These are phyloP conservation scores for Hyaloscypha hepaticicola DNA, from an alignment of 495 filamentous ascomycete genomes.

Conservation along the genomic window DNA sequence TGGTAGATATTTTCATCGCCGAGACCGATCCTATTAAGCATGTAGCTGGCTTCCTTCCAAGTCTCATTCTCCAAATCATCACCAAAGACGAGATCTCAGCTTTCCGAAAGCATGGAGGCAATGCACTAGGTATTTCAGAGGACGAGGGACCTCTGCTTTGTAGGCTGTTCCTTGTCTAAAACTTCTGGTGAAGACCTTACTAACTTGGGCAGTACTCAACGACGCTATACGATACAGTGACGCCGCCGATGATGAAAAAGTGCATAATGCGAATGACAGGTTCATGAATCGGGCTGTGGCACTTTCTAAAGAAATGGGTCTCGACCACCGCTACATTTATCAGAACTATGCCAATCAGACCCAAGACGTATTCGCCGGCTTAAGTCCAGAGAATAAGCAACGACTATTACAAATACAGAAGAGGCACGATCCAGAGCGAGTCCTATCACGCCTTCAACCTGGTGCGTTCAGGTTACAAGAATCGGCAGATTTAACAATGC, in stretches of 20 bases:
- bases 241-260: constrained; percentile 11
- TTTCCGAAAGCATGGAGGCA: constrained; percentile 48
- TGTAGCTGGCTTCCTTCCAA: constrained; percentile 37
- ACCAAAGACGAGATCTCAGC: constrained; percentile 40
- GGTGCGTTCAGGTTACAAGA: constrained; percentile 23
- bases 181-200: background rate
- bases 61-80: constrained; percentile 45
- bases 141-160: constrained; percentile 39
- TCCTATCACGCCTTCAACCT: constrained; percentile 22
- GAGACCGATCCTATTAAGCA: constrained; percentile 37
- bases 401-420: constrained; percentile 37
- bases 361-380: constrained; percentile 44
- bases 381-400: constrained; percentile 39
- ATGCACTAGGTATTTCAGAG: constrained; percentile 46
- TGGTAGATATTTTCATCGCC: constrained; percentile 40
- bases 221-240: constrained; percentile 8
- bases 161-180: constrained; percentile 1
- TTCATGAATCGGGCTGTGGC: constrained; percentile 14
- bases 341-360: constrained; percentile 43
- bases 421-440: constrained; percentile 42
- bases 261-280: background rate
- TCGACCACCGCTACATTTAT: constrained; percentile 27
- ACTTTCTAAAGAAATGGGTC: constrained; percentile 5
- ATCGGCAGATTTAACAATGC: background rate
- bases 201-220: background rate